These are phyloP conservation scores for Aspergillus sp. DNA, from an alignment of 2,329 filamentous ascomycete species.

Conservation along the genomic window DNA sequence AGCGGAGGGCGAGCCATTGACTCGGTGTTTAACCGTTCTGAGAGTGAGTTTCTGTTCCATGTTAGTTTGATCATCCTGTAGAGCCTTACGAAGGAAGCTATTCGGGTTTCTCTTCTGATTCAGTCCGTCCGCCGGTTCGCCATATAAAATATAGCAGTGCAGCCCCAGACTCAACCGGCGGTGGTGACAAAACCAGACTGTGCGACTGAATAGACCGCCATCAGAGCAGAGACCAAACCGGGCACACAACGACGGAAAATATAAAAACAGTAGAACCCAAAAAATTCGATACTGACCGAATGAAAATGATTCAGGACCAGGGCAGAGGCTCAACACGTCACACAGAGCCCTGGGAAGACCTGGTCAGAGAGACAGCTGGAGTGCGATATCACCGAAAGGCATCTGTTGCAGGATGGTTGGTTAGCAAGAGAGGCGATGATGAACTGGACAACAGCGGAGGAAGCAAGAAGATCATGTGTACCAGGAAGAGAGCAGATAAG, in stretches of 20 bases:
- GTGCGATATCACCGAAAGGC: background rate
- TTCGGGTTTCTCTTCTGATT: too few species aligned
- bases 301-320: background rate
- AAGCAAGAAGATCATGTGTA: background rate
- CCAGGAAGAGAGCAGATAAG: background rate
- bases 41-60: constrained; percentile 53
- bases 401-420: background rate
- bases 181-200: too few species aligned
- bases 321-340: background rate
- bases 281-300: background rate
- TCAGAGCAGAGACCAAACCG: too few species aligned
- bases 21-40: constrained; percentile 50
- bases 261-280: too few species aligned
- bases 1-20: constrained; percentile 32
- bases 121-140: too few species aligned
- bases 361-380: background rate
- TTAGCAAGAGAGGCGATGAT: background rate
- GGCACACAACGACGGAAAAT: too few species aligned
- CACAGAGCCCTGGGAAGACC: background rate
- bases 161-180: too few species aligned
- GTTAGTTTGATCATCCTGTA: constrained; percentile 49
- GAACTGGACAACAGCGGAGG: background rate
- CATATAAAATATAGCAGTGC: too few species aligned
- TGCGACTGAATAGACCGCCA: too few species aligned
- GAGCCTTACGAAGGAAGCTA: background rate